phyloP scores from a whole-genome alignment of 1,139 yeast species.

The Pneumocystis murina region DNA sequence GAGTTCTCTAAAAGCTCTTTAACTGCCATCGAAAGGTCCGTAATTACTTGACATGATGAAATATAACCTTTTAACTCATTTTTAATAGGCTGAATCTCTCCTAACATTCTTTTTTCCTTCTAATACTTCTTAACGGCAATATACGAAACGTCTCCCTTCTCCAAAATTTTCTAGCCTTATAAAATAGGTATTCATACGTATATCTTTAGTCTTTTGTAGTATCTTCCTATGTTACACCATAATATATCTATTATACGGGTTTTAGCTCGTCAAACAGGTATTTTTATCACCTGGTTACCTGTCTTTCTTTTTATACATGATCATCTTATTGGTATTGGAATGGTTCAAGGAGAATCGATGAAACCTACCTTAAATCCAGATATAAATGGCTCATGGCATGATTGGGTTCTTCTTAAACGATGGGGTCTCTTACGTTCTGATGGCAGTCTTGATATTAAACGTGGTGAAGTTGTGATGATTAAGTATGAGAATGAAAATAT shows the following conservation, averaged over 20 bases:
- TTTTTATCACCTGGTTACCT: constrained; percentile 48
- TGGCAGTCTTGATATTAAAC: constrained; percentile 1
- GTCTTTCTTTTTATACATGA: constrained; percentile 55
- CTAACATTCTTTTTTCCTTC: not conserved
- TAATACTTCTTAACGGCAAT: not conserved
- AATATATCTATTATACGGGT: not conserved
- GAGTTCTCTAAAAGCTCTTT: constrained; percentile 82
- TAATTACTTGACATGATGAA: constrained; percentile 87
- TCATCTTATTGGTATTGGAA: constrained; percentile 58
- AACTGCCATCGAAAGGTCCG: constrained; percentile 57
- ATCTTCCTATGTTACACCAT: too few species aligned
- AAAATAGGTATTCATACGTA: too few species aligned
- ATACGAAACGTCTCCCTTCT: too few species aligned
- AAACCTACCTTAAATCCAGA: constrained; percentile 77
- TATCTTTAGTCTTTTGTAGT: too few species aligned
- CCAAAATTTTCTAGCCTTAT: too few species aligned
- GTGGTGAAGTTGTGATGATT: constrained; percentile 62
- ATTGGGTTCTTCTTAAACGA: constrained; percentile 42
- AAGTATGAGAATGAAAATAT: not conserved
- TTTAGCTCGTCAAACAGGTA: not conserved
- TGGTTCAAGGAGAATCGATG: constrained; percentile 74
- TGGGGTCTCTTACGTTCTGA: constrained; percentile 3
- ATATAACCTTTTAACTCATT: constrained; percentile 22
- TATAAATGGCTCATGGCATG: constrained; percentile 33
- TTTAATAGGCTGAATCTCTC: not conserved